These are phyloP conservation scores for Rhizophora apiculata DNA, from an alignment of 345 rosid species.

Conservation along the genomic window DNA sequence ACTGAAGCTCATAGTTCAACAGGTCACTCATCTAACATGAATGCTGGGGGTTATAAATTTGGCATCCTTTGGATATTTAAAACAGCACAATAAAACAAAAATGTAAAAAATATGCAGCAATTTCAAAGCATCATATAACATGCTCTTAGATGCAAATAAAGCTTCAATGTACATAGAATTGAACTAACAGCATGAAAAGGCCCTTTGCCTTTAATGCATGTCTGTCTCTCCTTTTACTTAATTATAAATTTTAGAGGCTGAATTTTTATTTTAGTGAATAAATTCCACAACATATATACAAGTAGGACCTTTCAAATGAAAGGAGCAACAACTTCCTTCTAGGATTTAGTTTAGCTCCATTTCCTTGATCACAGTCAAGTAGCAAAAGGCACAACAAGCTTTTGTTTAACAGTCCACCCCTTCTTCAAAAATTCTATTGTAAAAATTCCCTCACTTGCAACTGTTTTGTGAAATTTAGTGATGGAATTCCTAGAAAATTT, in stretches of 20 bases:
- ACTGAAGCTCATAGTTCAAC: not conserved
- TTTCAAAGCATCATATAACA: not conserved
- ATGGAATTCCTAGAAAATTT: too few relatives aligned
- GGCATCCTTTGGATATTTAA: not conserved
- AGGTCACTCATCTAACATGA: slow-evolving; percentile 5
- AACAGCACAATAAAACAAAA: not conserved
- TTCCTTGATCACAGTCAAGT: too few relatives aligned
- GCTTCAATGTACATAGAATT: not conserved
- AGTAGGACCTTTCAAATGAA: too few relatives aligned
- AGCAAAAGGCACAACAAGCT: not conserved
- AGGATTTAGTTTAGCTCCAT: not conserved
- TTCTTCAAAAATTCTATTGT: too few relatives aligned
- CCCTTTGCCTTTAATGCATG: not conserved
- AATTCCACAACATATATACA: too few relatives aligned
- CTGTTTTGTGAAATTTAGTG: too few relatives aligned
- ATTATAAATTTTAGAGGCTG: not conserved
- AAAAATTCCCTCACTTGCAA: too few relatives aligned
- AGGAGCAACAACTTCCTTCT: not conserved
- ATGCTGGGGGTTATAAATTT: not conserved
- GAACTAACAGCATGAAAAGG: not conserved
- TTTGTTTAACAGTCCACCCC: too few relatives aligned
- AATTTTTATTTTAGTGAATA: not conserved
- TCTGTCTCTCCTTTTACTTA: not conserved
- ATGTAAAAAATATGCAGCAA: too few relatives aligned
- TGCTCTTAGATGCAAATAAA: not conserved